phyloP scores from a whole-genome alignment of 176 grass and related monocot species.

The Aegilops tauschii region DNA sequence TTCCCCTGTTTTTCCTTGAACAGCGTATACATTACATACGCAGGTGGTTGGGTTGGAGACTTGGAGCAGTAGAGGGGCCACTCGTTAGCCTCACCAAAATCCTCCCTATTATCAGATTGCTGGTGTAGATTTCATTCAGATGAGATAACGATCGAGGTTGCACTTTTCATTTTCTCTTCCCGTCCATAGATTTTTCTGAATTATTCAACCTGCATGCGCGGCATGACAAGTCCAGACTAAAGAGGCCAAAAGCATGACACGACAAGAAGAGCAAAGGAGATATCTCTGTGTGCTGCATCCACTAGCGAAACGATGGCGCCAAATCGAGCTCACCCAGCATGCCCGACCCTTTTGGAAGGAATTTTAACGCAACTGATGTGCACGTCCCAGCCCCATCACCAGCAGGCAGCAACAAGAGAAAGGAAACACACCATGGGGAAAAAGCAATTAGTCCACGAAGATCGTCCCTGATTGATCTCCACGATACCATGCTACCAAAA shows the following conservation, averaged over 20 bases:
- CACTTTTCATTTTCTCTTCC: too few species aligned
- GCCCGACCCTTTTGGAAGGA: not conserved
- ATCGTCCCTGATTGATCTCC: not conserved
- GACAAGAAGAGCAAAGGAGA: not conserved
- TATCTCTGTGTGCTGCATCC: not conserved
- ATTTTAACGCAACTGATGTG: not conserved
- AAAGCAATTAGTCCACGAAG: not conserved
- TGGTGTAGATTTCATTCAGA: too few species aligned
- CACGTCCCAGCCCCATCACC: not conserved
- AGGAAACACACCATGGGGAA: not conserved
- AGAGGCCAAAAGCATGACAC: not conserved
- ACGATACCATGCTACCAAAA: not conserved
- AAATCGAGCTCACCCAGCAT: not conserved
- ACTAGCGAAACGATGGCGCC: not conserved
- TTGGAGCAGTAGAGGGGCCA: too few species aligned
- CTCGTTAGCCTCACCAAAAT: too few species aligned
- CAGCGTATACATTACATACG: too few species aligned
- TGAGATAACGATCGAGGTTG: too few species aligned
- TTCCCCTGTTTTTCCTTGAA: too few species aligned
- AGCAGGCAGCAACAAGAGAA: not conserved
- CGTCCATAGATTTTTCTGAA: too few species aligned
- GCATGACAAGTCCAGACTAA: too few species aligned
- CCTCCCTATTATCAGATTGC: too few species aligned
- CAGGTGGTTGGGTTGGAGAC: too few species aligned
- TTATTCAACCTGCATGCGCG: too few species aligned